Evolutionary conservation across 306 rosid species (phyloP).

Genomic region (Gastrolobium bilobum): DNA sequence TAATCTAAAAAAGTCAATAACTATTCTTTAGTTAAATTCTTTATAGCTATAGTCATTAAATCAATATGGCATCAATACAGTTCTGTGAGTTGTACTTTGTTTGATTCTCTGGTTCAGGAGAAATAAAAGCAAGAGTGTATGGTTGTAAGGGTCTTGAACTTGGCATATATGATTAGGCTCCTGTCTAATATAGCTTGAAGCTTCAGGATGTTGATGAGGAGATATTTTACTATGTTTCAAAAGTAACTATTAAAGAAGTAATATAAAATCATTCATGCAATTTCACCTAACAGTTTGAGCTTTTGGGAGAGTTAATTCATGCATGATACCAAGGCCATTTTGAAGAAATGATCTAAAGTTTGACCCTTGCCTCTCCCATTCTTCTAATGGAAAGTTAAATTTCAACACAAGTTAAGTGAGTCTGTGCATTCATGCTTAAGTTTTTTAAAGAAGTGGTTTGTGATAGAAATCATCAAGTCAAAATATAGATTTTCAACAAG

Average conservation of each 20-base stretch:
- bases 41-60: background rate
- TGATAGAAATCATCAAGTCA: background rate
- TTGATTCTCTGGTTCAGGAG: background rate
- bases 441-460: too few relatives aligned
- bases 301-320: too few relatives aligned
- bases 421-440: too few relatives aligned
- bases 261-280: too few relatives aligned
- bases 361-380: too few relatives aligned
- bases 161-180: background rate
- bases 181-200: background rate
- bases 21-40: background rate
- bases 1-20: background rate
- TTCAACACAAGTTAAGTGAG: too few relatives aligned
- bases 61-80: background rate
- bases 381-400: too few relatives aligned
- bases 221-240: slow-evolving; percentile 15
- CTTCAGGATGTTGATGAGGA: slow-evolving; percentile 12
- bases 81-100: slow-evolving; percentile 19
- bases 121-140: slow-evolving; percentile 20
- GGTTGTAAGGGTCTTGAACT: slow-evolving; percentile 9
- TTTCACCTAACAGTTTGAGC: too few relatives aligned
- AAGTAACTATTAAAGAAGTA: background rate
- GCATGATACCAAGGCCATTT: too few relatives aligned
- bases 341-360: too few relatives aligned
- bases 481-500: slow-evolving; percentile 36